Base-by-base conservation (phyloP, 2,329 filamentous ascomycete genomes). In the Aspergillus piperis region DNA sequence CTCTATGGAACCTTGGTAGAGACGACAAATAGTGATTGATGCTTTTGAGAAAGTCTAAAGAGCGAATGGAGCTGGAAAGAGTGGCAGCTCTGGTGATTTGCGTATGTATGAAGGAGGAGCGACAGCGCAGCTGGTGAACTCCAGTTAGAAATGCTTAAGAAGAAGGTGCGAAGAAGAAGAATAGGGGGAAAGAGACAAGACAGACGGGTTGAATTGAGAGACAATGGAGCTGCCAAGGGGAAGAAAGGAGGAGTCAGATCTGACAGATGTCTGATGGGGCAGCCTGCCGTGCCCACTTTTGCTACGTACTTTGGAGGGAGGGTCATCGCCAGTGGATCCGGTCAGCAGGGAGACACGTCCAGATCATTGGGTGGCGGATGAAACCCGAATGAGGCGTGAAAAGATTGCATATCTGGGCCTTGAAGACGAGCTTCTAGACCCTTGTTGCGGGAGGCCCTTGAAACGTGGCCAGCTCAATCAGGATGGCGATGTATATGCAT, bases 1-100 rank as follows among this genome's bases (percentile, higher is more conserved):
- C 25, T 19, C 25, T 13, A 44, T 44, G 41, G 8, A 44, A 44
- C 10, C 19, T 6, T 30, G 19, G 2, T 13, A 19, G 39, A 15
- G 17, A 36, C 23, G 27, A 21, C 38, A 36, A 5, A 11, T 32
- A 8, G 23, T 44, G 5, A 13, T 47, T 32, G 32, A 36, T 36
- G 32, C 5, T 36, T 13, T 36, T 15, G 15, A 15, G 38, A 38
- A 54, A 49, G 41, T 7, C 39, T 10, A 11, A 42, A 66, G 72
- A 75, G 63, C 64, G 73, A 70, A 71, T 72, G 67, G 66, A 68
- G 69, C 69, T 70, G 66, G 62, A 68, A 73, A 73, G 70, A 74
- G 66, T 65, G 70, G 70, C 71, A 72, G 72, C 70, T 67, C 70
- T 70, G 68, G 68, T 71, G 51, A 15, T 38, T 11, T 11, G 32